These are phyloP conservation scores for Cladochytrium replicatum DNA, from an alignment of 192 early-diverging fungal species.

Conservation along the genomic window DNA sequence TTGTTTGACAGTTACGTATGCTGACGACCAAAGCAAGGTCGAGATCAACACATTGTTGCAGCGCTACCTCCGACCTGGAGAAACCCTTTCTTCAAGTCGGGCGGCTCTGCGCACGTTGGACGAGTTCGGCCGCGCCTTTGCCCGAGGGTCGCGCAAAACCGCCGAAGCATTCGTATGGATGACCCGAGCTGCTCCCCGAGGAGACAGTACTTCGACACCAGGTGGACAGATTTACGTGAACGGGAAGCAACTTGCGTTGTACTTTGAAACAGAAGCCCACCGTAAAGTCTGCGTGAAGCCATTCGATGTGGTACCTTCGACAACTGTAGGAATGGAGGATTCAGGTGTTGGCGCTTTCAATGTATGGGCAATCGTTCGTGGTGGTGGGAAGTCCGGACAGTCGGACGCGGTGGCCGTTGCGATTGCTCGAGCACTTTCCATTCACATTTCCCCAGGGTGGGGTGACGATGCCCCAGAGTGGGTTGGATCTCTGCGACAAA, in stretches of 20 bases:
- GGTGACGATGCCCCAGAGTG: conserved; percentile 41
- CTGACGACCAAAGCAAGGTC: background rate
- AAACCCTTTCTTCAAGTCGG: too few species aligned
- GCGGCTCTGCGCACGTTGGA: too few species aligned
- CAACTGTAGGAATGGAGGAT: too few species aligned
- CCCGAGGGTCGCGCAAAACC: conserved; percentile 71
- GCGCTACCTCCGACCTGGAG: conserved; percentile 21
- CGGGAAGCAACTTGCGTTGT: conserved; percentile 58
- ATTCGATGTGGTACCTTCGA: conserved; percentile 49
- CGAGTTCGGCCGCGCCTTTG: conserved; percentile 60
- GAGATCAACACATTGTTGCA: conserved; percentile 8
- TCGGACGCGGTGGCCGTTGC: conserved; percentile 77
- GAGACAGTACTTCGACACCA: too few species aligned
- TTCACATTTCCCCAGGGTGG: too few species aligned
- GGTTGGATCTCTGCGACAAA: conserved; percentile 42
- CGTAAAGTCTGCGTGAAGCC: conserved; percentile 64
- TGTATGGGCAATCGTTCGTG: conserved; percentile 69
- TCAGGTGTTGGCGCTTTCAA: conserved; percentile 79
- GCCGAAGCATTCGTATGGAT: conserved; percentile 67
- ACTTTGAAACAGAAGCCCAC: conserved; percentile 62
- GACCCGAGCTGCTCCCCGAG: conserved; percentile 52
- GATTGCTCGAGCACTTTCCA: conserved; percentile 58
- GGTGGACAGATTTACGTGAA: conserved; percentile 60
- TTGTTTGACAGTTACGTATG: background rate
- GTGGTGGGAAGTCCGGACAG: conserved; percentile 79